phyloP scores from a whole-genome alignment of 306 rosid species.

The Quercus gilva region DNA sequence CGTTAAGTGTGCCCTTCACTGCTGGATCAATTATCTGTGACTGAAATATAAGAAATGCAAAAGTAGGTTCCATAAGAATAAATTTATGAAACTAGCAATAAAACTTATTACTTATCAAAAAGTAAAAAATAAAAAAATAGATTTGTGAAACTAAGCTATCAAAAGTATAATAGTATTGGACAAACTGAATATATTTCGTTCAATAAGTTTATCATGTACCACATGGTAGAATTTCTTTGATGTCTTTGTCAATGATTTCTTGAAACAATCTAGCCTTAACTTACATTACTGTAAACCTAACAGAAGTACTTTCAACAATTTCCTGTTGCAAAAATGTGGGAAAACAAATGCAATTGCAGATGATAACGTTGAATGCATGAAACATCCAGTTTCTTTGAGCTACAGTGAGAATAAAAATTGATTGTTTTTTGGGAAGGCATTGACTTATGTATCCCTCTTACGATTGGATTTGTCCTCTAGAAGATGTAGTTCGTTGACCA shows the following conservation, averaged over 20 bases:
- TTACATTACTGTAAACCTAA: not conserved
- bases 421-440: not conserved
- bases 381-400: not conserved
- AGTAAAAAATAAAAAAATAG: no score
- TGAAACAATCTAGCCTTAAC: not conserved
- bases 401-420: not conserved
- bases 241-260: not conserved
- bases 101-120: no score
- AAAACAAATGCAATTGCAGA: not conserved
- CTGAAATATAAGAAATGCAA: not conserved
- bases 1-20: constrained; percentile 28
- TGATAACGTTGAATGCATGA: not conserved
- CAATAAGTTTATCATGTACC: not conserved
- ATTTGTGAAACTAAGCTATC: not conserved
- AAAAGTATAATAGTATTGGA: not conserved
- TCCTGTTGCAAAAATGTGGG: not conserved
- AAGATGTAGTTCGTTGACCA: no score
- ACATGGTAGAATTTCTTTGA: no score
- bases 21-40: constrained; percentile 20
- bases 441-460: not conserved
- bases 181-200: not conserved
- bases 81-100: no score
- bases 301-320: not conserved
- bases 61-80: not conserved
- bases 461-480: not conserved